Percentiles rank a stretch among this genome's conserved stretches.
Evolutionary conservation across 495 filamentous ascomycete genomes (phyloP).

Genomic region (Hypoxylon rickii): DNA sequence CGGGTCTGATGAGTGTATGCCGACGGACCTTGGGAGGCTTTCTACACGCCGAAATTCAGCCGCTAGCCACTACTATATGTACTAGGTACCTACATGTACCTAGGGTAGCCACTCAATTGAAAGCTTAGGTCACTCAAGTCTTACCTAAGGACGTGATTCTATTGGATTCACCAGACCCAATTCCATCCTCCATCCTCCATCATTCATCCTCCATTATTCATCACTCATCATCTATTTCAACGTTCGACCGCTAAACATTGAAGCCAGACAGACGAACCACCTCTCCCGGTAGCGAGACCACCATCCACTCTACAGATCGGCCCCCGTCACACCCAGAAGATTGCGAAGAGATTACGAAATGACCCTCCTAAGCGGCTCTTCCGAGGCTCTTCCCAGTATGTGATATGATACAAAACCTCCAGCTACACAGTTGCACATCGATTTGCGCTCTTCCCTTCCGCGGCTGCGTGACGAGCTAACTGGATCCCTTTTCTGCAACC

Average conservation of each 20-base stretch:
- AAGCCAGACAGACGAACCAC: no score
- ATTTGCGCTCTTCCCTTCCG: no score
- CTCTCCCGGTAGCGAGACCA: neutral
- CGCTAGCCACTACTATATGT: no score
- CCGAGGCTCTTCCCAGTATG: constrained; percentile 46
- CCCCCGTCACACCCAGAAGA: neutral
- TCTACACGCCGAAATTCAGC: no score
- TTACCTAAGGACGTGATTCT: neutral
- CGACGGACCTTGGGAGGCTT: no score
- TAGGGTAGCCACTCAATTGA: neutral
- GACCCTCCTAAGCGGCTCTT: constrained; percentile 36
- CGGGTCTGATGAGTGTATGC: no score
- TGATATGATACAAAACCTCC: neutral
- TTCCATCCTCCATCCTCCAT: no score
- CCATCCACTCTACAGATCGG: constrained; percentile 6
- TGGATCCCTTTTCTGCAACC: neutral
- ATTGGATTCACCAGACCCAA: no score
- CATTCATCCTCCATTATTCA: no score
- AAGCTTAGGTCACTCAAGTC: no score
- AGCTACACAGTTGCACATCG: neutral
- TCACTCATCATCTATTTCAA: no score
- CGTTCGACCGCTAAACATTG: no score
- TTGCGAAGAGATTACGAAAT: constrained; percentile 38
- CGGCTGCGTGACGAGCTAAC: neutral
- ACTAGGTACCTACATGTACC: neutral